A percentile compares a stretch with the other conserved stretches of the same genome.
Evolutionary conservation across 192 early-diverging fungal species (phyloP).

Genomic region (Entomortierella chlamydospora): DNA sequence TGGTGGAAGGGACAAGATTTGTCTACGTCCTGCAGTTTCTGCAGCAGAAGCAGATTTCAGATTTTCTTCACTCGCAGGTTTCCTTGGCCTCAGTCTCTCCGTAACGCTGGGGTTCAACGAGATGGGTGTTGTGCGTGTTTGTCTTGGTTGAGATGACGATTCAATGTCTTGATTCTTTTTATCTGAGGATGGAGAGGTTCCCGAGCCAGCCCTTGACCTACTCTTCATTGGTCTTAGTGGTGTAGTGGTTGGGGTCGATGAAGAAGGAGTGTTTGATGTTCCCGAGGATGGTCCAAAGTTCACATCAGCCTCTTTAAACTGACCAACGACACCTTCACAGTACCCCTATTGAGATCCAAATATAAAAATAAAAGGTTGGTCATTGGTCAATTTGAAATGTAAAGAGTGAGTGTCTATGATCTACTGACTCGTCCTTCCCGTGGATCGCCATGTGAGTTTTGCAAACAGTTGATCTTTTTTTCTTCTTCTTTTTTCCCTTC

Average conservation of each 20-base stretch:
- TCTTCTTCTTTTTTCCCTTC: too few species aligned
- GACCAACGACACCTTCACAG: slow-evolving; percentile 68
- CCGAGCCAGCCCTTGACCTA: slow-evolving; percentile 18
- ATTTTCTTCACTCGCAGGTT: slow-evolving; percentile 37
- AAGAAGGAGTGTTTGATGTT: not conserved
- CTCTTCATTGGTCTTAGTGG: slow-evolving; percentile 11
- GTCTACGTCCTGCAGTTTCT: slow-evolving; percentile 8
- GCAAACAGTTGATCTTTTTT: too few species aligned
- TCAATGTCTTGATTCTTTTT: not conserved
- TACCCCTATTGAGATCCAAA: slow-evolving; percentile 56
- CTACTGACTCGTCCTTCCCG: not conserved
- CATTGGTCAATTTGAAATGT: not conserved
- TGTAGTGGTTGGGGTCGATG: not conserved
- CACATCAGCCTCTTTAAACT: slow-evolving; percentile 61
- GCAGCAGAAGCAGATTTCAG: slow-evolving; percentile 2
- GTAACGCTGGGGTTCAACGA: not conserved
- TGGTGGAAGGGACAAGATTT: slow-evolving; percentile 22
- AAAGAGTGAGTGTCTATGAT: slow-evolving; percentile 3
- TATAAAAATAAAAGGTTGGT: not conserved
- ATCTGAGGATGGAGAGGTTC: not conserved
- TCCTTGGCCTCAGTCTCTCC: slow-evolving; percentile 16
- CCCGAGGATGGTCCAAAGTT: slow-evolving; percentile 41
- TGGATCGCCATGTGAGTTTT: not conserved
- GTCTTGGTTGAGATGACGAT: slow-evolving; percentile 4
- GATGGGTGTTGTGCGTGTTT: slow-evolving; percentile 1